phyloP scores from a whole-genome alignment of 306 rosid species.

The Citrullus colocynthis region DNA sequence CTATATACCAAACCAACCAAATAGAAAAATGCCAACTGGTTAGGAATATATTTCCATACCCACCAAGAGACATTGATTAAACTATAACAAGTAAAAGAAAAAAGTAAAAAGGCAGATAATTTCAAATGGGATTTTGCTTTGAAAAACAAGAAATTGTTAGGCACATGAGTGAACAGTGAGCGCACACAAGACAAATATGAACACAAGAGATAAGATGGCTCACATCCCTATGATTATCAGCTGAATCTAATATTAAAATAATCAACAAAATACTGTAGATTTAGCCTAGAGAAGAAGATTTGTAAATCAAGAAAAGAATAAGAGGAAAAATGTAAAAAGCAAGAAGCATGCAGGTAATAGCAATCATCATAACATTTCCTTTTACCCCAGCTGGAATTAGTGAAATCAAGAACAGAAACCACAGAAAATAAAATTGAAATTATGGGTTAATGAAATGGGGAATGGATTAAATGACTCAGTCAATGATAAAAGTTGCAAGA shows the following conservation, averaged over 20 bases:
- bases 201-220: not conserved
- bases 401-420: not conserved
- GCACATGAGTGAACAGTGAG: conserved; percentile 4
- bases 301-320: not conserved
- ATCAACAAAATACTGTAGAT: not conserved
- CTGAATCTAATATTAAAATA: not conserved
- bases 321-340: not conserved
- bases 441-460: no score
- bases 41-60: not conserved
- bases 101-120: not conserved
- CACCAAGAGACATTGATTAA: not conserved
- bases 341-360: not conserved
- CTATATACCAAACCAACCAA: not conserved
- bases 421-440: no score
- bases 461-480: no score
- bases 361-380: not conserved
- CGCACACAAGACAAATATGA: not conserved
- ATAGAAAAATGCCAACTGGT: not conserved
- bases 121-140: not conserved
- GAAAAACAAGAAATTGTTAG: not conserved
- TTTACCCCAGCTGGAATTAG: not conserved
- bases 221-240: not conserved
- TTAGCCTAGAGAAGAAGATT: not conserved
- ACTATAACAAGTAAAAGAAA: not conserved
- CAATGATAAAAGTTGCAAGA: not conserved